These are phyloP conservation scores for Lactarius indigo DNA, from an alignment of 768 basidiomycete species.

Conservation along the genomic window DNA sequence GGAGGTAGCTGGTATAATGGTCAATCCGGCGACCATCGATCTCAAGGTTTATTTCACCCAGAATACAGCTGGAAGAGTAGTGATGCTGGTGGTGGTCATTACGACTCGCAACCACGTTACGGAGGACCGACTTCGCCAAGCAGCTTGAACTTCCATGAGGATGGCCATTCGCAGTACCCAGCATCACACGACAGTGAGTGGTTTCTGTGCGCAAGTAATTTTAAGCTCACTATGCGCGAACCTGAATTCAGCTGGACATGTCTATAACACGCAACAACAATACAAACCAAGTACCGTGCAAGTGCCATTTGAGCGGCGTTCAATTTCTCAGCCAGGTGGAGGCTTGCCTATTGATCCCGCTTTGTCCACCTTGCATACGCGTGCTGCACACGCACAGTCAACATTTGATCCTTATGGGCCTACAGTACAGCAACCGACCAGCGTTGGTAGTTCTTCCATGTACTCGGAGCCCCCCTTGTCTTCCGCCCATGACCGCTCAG, in stretches of 20 bases:
- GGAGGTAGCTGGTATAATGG: slow-evolving; percentile 6
- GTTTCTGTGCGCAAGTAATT: background rate
- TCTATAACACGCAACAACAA: slow-evolving; percentile 6
- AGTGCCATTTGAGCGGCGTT: background rate
- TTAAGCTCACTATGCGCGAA: slow-evolving; percentile 3
- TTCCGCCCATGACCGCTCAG: slow-evolving; percentile 21
- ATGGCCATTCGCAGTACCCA: slow-evolving; percentile 8
- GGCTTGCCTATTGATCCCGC: background rate
- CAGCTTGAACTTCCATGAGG: background rate
- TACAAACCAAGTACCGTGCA: slow-evolving; percentile 5
- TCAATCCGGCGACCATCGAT: slow-evolving; percentile 11
- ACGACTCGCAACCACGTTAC: slow-evolving; percentile 14
- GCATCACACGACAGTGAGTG: slow-evolving; percentile 21
- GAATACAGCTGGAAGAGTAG: slow-evolving; percentile 16
- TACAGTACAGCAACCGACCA: slow-evolving; percentile 1
- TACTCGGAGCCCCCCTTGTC: slow-evolving; percentile 11
- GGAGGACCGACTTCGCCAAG: background rate
- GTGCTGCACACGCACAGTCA: slow-evolving; percentile 10
- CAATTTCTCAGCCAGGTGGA: background rate
- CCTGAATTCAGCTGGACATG: slow-evolving; percentile 3
- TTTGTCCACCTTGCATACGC: slow-evolving; percentile 12
- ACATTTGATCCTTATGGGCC: slow-evolving; percentile 11
- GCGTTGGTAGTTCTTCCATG: slow-evolving; percentile 8
- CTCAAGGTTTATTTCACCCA: background rate
- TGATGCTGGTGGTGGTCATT: slow-evolving; percentile 1